These are phyloP conservation scores for Apiotrichum sp. DNA, from an alignment of 1,284 basidiomycete species.

Conservation along the genomic window DNA sequence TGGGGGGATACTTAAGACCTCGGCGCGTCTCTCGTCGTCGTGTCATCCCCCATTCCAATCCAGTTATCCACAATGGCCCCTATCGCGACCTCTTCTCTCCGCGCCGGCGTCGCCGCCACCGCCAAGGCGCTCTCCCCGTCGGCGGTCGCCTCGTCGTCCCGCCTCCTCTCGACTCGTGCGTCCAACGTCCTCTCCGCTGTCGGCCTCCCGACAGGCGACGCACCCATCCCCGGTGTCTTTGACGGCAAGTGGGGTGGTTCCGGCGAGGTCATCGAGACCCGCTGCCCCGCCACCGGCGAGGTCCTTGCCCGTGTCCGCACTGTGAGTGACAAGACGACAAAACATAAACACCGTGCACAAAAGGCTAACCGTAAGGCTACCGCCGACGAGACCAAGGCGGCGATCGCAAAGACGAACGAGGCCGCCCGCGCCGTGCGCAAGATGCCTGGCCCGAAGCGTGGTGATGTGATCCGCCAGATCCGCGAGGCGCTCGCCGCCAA, in stretches of 20 bases:
- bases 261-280: conserved; percentile 30
- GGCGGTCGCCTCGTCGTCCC: not conserved
- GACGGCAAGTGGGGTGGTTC: conserved; percentile 41
- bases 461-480: conserved; percentile 82
- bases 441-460: conserved; percentile 78
- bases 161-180: conserved; percentile 36
- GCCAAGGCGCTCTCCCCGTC: not conserved
- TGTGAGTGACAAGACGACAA: conserved; percentile 18
- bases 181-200: conserved; percentile 31
- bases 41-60: no score
- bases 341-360: not conserved
- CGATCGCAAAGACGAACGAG: conserved; percentile 25
- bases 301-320: conserved; percentile 31
- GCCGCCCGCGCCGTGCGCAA: conserved; percentile 66
- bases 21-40: no score
- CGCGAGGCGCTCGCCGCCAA: conserved; percentile 72
- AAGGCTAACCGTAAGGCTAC: conserved; percentile 25
- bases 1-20: no score
- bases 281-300: conserved; percentile 43
- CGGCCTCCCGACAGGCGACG: conserved; percentile 20
- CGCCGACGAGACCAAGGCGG: conserved; percentile 24
- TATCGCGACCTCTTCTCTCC: conserved; percentile 1
- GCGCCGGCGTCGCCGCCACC: not conserved
- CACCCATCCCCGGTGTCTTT: conserved; percentile 33
- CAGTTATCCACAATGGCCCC: not conserved